These are phyloP conservation scores for Smittium culicis DNA, from an alignment of 371 early-diverging fungal species.

Conservation along the genomic window DNA sequence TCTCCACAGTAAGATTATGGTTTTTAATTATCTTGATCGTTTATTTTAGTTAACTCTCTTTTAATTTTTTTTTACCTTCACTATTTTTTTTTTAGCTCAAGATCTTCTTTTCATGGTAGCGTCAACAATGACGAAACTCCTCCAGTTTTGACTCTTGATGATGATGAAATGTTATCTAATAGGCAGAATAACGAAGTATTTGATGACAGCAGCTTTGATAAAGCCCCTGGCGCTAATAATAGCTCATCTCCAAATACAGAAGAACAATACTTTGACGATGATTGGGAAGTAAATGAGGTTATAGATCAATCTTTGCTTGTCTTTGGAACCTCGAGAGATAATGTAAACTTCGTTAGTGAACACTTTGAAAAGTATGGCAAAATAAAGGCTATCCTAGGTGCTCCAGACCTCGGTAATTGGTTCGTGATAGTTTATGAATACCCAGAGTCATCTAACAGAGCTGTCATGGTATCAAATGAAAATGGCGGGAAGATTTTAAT, in stretches of 20 bases:
- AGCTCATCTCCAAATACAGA: neutral
- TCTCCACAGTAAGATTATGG: neutral
- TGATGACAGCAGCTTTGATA: neutral
- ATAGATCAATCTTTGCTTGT: neutral
- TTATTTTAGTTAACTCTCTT: neutral
- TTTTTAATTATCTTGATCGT: neutral
- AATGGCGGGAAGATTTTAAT: neutral
- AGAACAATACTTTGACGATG: neutral
- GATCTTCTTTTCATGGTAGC: conserved; percentile 2
- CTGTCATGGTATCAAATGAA: too few species aligned
- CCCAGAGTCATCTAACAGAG: neutral
- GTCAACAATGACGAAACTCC: conserved; percentile 4
- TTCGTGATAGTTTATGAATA: neutral
- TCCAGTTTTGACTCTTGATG: neutral
- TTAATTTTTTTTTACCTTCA: too few species aligned
- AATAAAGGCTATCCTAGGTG: neutral
- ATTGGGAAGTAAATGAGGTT: neutral
- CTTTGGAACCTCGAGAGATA: neutral
- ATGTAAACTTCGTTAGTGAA: neutral
- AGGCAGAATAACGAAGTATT: neutral
- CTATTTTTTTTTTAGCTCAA: neutral
- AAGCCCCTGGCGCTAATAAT: neutral
- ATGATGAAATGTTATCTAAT: neutral
- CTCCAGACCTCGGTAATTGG: conserved; percentile 1
- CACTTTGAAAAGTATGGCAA: neutral